Percentiles rank a stretch among this genome's conserved stretches.
These are phyloP conservation scores for Lophium mytilinum DNA, from an alignment of 495 filamentous ascomycete genomes.

Conservation along the genomic window DNA sequence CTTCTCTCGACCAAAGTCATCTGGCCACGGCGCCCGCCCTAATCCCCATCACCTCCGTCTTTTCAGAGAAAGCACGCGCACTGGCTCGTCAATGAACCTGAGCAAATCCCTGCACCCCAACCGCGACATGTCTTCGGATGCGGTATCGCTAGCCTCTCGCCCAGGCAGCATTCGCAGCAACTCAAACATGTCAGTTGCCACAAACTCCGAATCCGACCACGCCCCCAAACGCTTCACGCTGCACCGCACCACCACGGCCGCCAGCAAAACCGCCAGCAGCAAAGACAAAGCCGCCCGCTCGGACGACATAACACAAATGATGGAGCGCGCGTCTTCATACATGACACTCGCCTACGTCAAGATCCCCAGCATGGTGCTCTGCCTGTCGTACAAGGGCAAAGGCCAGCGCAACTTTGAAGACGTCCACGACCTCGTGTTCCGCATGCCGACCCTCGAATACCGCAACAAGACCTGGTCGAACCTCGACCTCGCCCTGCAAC, in stretches of 20 bases:
- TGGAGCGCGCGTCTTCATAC: slow-evolving; percentile 87
- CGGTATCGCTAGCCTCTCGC: slow-evolving; percentile 13
- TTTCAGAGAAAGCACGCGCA: slow-evolving; percentile 13
- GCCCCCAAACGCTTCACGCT: slow-evolving; percentile 48
- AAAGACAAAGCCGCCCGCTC: slow-evolving; percentile 50
- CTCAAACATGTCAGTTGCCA: slow-evolving; percentile 42
- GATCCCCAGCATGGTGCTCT: slow-evolving; percentile 88
- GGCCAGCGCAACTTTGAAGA: slow-evolving; percentile 92
- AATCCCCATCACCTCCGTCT: slow-evolving; percentile 28
- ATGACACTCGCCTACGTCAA: slow-evolving; percentile 96
- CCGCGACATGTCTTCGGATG: neutral
- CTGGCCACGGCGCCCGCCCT: slow-evolving; percentile 5
- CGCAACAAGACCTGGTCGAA: slow-evolving; percentile 99
- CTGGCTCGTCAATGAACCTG: neutral
- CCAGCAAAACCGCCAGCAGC: slow-evolving; percentile 45
- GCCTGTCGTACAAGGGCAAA: slow-evolving; percentile 93
- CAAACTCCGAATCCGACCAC: slow-evolving; percentile 38
- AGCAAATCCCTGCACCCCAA: slow-evolving; percentile 10
- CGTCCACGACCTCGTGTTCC: slow-evolving; percentile 94
- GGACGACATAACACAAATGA: slow-evolving; percentile 97
- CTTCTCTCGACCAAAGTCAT: neutral
- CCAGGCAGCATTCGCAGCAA: slow-evolving; percentile 46
- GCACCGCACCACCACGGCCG: slow-evolving; percentile 36
- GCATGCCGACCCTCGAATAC: slow-evolving; percentile 88
- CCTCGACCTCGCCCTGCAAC: slow-evolving; percentile 78